Conservation (phyloP, 495 filamentous ascomycete species). For the Aspergillus coremiiformis region DNA sequence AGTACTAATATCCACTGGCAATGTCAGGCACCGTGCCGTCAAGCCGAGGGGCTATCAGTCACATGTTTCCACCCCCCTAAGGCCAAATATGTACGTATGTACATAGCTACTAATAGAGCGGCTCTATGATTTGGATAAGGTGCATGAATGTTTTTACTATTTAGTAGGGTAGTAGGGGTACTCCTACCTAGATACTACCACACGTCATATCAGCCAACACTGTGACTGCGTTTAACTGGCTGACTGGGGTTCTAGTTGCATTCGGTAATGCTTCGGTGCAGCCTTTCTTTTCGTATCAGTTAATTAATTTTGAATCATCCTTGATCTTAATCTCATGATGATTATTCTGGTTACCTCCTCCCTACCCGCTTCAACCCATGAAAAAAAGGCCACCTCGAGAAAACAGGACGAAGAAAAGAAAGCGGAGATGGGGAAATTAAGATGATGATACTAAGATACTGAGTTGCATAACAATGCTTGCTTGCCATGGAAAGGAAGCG, state of each 20-base stretch:
- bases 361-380: neutral
- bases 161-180: too few species aligned
- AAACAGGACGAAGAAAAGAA: neutral
- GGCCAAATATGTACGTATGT: neutral
- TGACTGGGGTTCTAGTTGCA: neutral
- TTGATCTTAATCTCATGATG: neutral
- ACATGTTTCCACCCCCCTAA: neutral
- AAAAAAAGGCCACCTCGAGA: neutral
- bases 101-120: neutral
- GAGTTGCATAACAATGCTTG: too few species aligned
- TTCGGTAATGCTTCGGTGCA: neutral
- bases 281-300: neutral
- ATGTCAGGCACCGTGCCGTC: neutral
- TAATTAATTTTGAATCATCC: neutral
- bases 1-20: neutral
- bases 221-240: neutral
- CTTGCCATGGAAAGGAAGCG: neutral
- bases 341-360: neutral
- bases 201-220: neutral
- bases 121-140: neutral
- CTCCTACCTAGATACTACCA: too few species aligned
- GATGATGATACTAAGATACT: too few species aligned
- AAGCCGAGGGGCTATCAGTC: neutral
- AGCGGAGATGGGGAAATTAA: neutral
- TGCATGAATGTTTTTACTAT: too few species aligned